Conservation (phyloP, 371 early-diverging fungal genomes). For the Fennellomyces sp. region DNA sequence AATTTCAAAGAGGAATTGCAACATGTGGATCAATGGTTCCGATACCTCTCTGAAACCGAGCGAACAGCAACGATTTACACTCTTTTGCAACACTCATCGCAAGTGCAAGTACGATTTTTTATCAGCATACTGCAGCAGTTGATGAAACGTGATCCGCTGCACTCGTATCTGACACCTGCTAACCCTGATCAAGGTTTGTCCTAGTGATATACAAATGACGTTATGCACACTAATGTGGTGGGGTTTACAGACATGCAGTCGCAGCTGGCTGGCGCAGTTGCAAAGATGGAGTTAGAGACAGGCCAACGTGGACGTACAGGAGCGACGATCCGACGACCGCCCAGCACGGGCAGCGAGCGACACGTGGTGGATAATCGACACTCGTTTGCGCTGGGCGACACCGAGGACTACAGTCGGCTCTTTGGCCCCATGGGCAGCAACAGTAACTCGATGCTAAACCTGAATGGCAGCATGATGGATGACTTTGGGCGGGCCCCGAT, state of each 20-base stretch:
- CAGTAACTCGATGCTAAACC: slow-evolving; percentile 4
- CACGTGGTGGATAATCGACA: slow-evolving; percentile 61
- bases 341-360: slow-evolving; percentile 14
- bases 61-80: slow-evolving; percentile 90
- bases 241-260: slow-evolving; percentile 49
- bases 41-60: slow-evolving; percentile 86
- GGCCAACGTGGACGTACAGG: slow-evolving; percentile 58
- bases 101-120: slow-evolving; percentile 90
- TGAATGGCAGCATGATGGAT: slow-evolving; percentile 17
- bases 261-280: slow-evolving; percentile 63
- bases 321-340: slow-evolving; percentile 52
- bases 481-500: slow-evolving; percentile 13
- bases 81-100: slow-evolving; percentile 85
- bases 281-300: slow-evolving; percentile 64
- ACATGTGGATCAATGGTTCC: slow-evolving; percentile 96
- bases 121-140: slow-evolving; percentile 90
- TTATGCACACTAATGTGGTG: not conserved
- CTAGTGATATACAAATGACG: not conserved
- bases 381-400: slow-evolving; percentile 70
- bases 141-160: slow-evolving; percentile 72
- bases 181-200: slow-evolving; percentile 63
- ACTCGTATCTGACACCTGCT: slow-evolving; percentile 58
- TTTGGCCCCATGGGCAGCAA: slow-evolving; percentile 29
- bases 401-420: slow-evolving; percentile 56
- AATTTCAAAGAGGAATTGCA: slow-evolving; percentile 89